phyloP scores from a whole-genome alignment of 2,329 filamentous ascomycete genomes.

The Zasmidium angulare region DNA sequence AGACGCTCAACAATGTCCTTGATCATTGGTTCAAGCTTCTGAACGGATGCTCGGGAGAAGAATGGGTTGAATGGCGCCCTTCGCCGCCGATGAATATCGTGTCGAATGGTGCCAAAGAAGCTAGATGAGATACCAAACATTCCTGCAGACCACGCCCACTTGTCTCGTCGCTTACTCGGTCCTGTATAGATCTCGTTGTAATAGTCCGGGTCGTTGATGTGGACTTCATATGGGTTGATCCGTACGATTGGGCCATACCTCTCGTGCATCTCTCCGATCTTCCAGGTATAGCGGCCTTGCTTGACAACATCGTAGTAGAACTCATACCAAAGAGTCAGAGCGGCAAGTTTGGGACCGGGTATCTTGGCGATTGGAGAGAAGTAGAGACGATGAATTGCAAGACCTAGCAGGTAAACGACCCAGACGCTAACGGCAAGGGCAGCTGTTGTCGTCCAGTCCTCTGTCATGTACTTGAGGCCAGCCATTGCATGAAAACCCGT shows the following conservation, averaged over 20 bases:
- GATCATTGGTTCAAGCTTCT: conserved; percentile 11
- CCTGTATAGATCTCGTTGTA: conserved; percentile 26
- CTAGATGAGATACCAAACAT: conserved; percentile 14
- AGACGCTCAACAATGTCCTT: conserved; percentile 7
- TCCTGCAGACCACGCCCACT: conserved; percentile 14
- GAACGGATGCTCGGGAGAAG: conserved; percentile 13
- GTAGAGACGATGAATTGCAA: conserved; percentile 29
- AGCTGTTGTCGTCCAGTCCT: background rate
- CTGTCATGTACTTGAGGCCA: background rate
- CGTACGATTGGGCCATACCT: conserved; percentile 39
- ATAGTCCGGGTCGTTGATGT: conserved; percentile 42
- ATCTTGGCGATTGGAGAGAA: conserved; percentile 35
- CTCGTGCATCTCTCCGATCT: conserved; percentile 16
- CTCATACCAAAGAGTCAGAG: conserved; percentile 16
- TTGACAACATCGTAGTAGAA: conserved; percentile 17
- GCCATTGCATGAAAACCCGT: background rate
- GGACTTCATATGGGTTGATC: conserved; percentile 44
- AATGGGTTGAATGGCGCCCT: conserved; percentile 16
- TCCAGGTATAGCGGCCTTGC: conserved; percentile 15
- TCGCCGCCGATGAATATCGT: conserved; percentile 14
- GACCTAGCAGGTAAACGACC: conserved; percentile 5
- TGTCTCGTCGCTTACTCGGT: conserved; percentile 20
- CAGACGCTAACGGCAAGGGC: background rate
- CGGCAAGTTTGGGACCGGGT: conserved; percentile 32
- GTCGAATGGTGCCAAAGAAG: conserved; percentile 6